These are phyloP conservation scores for Ophiocordyceps sinensis DNA, from an alignment of 2,329 filamentous ascomycete genomes.

Conservation along the genomic window DNA sequence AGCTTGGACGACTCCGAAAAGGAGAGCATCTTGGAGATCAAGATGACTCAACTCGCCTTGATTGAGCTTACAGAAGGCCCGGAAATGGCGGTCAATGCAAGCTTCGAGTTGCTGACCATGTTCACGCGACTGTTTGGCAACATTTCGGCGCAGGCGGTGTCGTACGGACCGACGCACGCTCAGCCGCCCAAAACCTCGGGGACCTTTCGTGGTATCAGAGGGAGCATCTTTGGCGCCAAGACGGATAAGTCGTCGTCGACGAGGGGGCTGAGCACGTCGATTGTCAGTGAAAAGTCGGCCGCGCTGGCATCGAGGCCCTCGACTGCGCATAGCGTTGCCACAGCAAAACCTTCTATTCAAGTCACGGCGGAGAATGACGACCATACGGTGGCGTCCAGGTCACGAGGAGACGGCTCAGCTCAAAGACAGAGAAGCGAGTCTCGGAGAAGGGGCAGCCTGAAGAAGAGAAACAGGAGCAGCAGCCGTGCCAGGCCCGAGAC, in stretches of 20 bases:
- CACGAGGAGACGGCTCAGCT: constrained; percentile 19
- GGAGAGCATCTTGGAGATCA: constrained; percentile 78
- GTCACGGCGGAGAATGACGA: constrained; percentile 52
- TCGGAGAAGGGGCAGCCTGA: constrained; percentile 34
- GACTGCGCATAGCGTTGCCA: constrained; percentile 29
- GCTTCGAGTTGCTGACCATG: constrained; percentile 67
- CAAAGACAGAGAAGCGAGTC: constrained; percentile 29
- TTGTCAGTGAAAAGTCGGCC: constrained; percentile 21
- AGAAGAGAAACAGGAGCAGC: constrained; percentile 35
- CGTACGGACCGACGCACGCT: constrained; percentile 24
- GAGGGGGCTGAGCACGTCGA: constrained; percentile 22
- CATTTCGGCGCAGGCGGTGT: constrained; percentile 29
- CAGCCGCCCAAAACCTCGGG: constrained; percentile 56
- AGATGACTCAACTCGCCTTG: constrained; percentile 84
- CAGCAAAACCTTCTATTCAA: constrained; percentile 55
- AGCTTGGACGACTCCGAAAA: constrained; percentile 76
- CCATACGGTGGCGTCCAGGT: constrained; percentile 13
- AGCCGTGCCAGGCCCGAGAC: constrained; percentile 32
- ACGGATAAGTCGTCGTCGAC: constrained; percentile 30
- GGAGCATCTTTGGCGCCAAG: constrained; percentile 62
- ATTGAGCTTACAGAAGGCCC: constrained; percentile 74
- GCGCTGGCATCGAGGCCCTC: constrained; percentile 14
- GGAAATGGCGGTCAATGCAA: constrained; percentile 74
- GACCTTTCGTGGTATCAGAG: constrained; percentile 53
- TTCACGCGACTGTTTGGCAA: constrained; percentile 68